Percentiles rank a stretch among this genome's conserved stretches.
Conservation (phyloP, 2,329 filamentous ascomycete species). For the Colletotrichum spaethianum region DNA sequence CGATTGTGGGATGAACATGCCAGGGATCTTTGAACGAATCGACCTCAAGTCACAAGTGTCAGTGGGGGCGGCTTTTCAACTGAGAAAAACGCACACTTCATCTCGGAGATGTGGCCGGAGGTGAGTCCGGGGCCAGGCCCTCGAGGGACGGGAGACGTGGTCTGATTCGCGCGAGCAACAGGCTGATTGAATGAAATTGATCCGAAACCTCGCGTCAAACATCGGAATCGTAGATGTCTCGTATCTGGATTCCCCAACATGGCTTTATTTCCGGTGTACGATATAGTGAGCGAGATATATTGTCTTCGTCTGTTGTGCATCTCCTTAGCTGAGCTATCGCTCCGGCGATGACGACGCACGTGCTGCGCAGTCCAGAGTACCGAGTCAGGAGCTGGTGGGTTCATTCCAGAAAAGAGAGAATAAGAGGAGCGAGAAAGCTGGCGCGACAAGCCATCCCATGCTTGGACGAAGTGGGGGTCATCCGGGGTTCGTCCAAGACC, state of each 20-base stretch:
- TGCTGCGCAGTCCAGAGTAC: not conserved
- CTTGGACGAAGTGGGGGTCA: constrained; percentile 11
- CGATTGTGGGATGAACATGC: not conserved
- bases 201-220: constrained; percentile 4
- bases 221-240: not conserved
- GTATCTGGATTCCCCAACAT: not conserved
- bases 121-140: not conserved
- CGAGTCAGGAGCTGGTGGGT: constrained; percentile 29
- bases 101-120: not conserved
- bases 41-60: constrained; percentile 1
- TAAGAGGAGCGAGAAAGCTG: constrained; percentile 22
- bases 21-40: not conserved
- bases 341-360: constrained; percentile 12
- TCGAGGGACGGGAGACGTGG: not conserved
- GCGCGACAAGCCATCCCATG: constrained; percentile 25
- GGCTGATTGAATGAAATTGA: not conserved
- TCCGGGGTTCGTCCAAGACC: constrained; percentile 23
- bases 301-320: not conserved
- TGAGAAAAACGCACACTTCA: not conserved
- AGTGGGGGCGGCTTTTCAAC: constrained; percentile 8
- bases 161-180: not conserved
- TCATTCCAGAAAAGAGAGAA: constrained; percentile 14
- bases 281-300: not conserved
- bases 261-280: not conserved
- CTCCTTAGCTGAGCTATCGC: not conserved